A percentile compares a stretch with the other conserved stretches of the same genome.
Conservation (phyloP, 1,139 yeast species). For the Hyphopichia burtonii region DNA sequence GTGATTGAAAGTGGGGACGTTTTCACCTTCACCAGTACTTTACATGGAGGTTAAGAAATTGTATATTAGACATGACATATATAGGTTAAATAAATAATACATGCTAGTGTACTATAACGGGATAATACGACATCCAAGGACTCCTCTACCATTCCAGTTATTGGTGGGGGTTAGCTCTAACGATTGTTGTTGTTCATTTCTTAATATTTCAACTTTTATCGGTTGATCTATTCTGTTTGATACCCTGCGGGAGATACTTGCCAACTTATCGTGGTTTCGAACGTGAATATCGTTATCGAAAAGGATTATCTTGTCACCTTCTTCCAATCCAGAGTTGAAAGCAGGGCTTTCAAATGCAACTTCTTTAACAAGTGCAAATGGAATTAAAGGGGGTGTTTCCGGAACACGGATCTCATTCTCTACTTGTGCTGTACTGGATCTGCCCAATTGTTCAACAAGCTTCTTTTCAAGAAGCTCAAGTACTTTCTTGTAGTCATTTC, state of each 20-base stretch:
- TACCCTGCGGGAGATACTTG: conserved; percentile 35
- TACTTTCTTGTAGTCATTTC: conserved; percentile 64
- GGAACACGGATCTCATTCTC: not conserved
- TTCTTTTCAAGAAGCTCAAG: conserved; percentile 47
- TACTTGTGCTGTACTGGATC: not conserved
- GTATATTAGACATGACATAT: conserved; percentile 4
- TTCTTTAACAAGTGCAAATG: conserved; percentile 59
- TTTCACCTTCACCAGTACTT: conserved; percentile 84
- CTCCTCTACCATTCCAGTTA: conserved; percentile 70
- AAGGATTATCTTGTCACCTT: conserved; percentile 49
- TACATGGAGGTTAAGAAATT: conserved; percentile 78
- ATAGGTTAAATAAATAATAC: too few relatives aligned
- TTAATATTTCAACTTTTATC: conserved; percentile 33
- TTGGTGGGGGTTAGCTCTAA: conserved; percentile 50
- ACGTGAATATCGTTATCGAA: conserved; percentile 54
- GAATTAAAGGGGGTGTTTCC: conserved; percentile 20
- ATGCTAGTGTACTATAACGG: too few relatives aligned
- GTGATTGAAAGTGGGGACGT: conserved; percentile 72
- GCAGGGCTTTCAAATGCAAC: conserved; percentile 53
- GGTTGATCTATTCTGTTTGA: conserved; percentile 22
- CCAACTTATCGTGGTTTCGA: conserved; percentile 48
- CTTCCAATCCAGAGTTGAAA: conserved; percentile 33
- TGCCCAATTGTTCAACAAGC: conserved; percentile 43
- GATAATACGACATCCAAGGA: conserved; percentile 67
- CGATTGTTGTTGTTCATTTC: conserved; percentile 21